phyloP scores from a whole-genome alignment of 495 filamentous ascomycete genomes.

The Penicillium chermesinum region DNA sequence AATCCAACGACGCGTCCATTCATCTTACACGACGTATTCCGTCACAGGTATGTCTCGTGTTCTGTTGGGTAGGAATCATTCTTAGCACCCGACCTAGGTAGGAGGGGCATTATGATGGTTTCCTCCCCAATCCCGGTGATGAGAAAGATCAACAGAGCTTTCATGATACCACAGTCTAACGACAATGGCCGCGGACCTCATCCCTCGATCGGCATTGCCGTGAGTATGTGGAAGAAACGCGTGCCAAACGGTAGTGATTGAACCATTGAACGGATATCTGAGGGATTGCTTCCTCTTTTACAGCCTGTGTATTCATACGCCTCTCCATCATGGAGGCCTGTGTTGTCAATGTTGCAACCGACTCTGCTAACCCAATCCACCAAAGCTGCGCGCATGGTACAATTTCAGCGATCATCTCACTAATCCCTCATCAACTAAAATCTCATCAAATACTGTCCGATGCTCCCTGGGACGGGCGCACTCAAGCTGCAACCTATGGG shows the following conservation, averaged over 20 bases:
- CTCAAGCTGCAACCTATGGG: too few relatives aligned
- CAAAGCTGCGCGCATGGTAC: too few relatives aligned
- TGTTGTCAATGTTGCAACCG: too few relatives aligned
- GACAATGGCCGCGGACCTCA: conserved; percentile 28
- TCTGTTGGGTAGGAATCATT: not conserved
- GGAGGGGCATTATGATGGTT: too few relatives aligned
- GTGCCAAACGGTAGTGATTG: conserved; percentile 33
- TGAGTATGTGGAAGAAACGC: conserved; percentile 34
- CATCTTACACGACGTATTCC: not conserved
- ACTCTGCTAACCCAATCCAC: not conserved
- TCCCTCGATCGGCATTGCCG: conserved; percentile 19
- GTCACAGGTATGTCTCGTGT: conserved; percentile 6
- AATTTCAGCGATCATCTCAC: too few relatives aligned
- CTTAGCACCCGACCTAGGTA: too few relatives aligned
- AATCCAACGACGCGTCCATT: conserved; percentile 5
- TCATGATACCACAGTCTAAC: conserved; percentile 30
- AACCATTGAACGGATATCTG: conserved; percentile 48
- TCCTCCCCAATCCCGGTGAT: conserved; percentile 35
- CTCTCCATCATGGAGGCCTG: too few relatives aligned
- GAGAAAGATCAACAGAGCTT: conserved; percentile 34
- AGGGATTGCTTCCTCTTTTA: conserved; percentile 21
- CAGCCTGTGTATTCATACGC: not conserved
- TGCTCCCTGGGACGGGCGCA: too few relatives aligned
- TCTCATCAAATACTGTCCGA: too few relatives aligned
- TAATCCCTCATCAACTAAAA: too few relatives aligned